phyloP scores from a whole-genome alignment of 129 eudicot species.

The Flaveria brownii region DNA sequence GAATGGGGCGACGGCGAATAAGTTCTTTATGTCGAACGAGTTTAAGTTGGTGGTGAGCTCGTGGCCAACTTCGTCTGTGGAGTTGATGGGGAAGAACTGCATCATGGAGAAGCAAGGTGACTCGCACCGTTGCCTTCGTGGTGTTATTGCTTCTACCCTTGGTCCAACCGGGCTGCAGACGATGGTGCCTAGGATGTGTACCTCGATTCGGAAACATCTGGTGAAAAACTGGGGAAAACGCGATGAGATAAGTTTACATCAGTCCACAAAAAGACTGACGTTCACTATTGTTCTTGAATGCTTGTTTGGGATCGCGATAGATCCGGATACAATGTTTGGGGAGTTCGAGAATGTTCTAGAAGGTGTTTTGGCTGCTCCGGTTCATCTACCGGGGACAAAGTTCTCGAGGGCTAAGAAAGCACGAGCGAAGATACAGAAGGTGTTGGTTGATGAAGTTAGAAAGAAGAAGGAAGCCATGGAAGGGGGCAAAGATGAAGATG shows the following conservation, averaged over 20 bases:
- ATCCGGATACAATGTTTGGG: slow-evolving; percentile 44
- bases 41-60: slow-evolving; percentile 80
- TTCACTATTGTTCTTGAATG: slow-evolving; percentile 70
- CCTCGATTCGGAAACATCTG: slow-evolving; percentile 45
- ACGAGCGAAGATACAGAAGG: slow-evolving; percentile 50
- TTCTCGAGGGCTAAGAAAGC: slow-evolving; percentile 72
- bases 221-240: slow-evolving; percentile 41
- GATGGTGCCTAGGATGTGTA: slow-evolving; percentile 61
- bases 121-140: slow-evolving; percentile 60
- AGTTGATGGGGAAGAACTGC: slow-evolving; percentile 69
- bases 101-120: slow-evolving; percentile 90
- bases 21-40: slow-evolving; percentile 76
- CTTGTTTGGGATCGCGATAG: slow-evolving; percentile 59
- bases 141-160: slow-evolving; percentile 57
- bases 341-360: slow-evolving; percentile 67
- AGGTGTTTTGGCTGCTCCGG: slow-evolving; percentile 65
- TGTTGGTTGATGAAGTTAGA: slow-evolving; percentile 53
- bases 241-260: slow-evolving; percentile 46
- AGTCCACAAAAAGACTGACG: slow-evolving; percentile 50
- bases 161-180: slow-evolving; percentile 42
- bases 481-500: slow-evolving; percentile 29
- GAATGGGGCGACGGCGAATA: slow-evolving; percentile 66
- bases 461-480: slow-evolving; percentile 61
- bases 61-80: slow-evolving; percentile 79
- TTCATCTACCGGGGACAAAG: slow-evolving; percentile 61